Conservation (phyloP, 2,329 filamentous ascomycete species). For the Cadophora sp. region DNA sequence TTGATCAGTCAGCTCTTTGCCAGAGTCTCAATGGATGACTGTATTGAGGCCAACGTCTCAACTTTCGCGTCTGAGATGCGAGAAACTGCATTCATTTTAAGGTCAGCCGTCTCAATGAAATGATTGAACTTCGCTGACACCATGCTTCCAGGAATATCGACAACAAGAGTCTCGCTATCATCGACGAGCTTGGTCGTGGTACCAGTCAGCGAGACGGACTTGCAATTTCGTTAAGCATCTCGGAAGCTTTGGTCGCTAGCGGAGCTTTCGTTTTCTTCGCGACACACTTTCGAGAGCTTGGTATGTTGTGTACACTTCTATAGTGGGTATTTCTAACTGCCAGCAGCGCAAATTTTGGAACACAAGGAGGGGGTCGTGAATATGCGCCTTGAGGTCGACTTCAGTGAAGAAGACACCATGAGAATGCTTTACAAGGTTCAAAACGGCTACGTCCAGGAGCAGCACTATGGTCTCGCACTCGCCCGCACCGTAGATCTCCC, state of each 20-base stretch:
- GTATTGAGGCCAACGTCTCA: conserved; percentile 87
- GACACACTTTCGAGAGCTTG: conserved; percentile 87
- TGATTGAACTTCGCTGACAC: conserved; percentile 5
- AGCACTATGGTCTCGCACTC: conserved; percentile 84
- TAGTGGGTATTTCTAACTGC: conserved; percentile 16
- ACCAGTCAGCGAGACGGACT: conserved; percentile 90
- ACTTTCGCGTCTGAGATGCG: conserved; percentile 96
- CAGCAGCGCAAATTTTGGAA: conserved; percentile 70
- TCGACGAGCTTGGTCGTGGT: conserved; percentile 91
- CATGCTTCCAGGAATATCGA: conserved; percentile 70
- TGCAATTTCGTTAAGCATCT: conserved; percentile 87
- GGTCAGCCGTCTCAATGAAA: conserved; percentile 46
- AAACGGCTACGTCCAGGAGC: conserved; percentile 72
- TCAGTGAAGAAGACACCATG: conserved; percentile 64
- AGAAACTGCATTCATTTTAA: conserved; percentile 91
- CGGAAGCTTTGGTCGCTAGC: conserved; percentile 84
- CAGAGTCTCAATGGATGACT: conserved; percentile 85
- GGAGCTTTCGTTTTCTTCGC: conserved; percentile 88
- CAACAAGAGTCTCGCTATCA: conserved; percentile 76
- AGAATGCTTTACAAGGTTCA: conserved; percentile 88
- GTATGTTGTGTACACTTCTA: conserved; percentile 44
- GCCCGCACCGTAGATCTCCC: conserved; percentile 80
- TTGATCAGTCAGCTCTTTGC: conserved; percentile 87
- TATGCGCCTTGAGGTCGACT: conserved; percentile 78
- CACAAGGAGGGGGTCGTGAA: conserved; percentile 82